Conservation (phyloP, 805 yeast genomes). For the Candida tibetensis region DNA sequence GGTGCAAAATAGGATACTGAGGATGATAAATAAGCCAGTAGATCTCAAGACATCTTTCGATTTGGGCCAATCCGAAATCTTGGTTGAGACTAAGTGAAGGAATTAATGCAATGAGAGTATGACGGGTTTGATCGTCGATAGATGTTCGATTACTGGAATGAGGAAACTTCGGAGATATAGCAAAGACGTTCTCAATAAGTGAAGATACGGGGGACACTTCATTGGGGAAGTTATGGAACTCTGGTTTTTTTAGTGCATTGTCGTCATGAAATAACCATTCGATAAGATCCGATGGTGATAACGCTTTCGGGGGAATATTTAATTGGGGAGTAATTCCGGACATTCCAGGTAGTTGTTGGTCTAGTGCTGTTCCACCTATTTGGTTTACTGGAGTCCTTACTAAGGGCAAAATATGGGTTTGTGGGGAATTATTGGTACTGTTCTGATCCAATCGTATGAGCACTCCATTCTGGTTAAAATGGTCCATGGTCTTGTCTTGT, state of each 20-base stretch:
- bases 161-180: constrained; percentile 11
- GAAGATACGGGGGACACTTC: constrained; percentile 7
- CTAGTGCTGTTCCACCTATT: too few species aligned
- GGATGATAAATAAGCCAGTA: constrained; percentile 12
- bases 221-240: constrained; percentile 7
- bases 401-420: too few species aligned
- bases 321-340: too few species aligned
- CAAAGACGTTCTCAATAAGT: constrained; percentile 10
- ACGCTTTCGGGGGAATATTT: constrained; percentile 4
- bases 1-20: constrained; percentile 12
- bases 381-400: too few species aligned
- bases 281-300: constrained; percentile 29
- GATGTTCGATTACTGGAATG: constrained; percentile 5
- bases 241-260: constrained; percentile 1
- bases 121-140: constrained; percentile 6
- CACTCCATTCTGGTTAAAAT: too few species aligned
- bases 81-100: constrained; percentile 5
- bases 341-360: too few species aligned
- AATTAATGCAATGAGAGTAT: constrained; percentile 5
- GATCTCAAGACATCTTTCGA: constrained; percentile 8
- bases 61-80: constrained; percentile 9
- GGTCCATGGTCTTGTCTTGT: too few species aligned
- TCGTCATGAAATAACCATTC: constrained; percentile 31
- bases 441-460: too few species aligned
- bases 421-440: too few species aligned